Percentiles rank a stretch among this genome's conserved stretches.
These are phyloP conservation scores for Pseudogymnoascus sp. DNA, from an alignment of 2,329 filamentous ascomycete species.

Conservation along the genomic window DNA sequence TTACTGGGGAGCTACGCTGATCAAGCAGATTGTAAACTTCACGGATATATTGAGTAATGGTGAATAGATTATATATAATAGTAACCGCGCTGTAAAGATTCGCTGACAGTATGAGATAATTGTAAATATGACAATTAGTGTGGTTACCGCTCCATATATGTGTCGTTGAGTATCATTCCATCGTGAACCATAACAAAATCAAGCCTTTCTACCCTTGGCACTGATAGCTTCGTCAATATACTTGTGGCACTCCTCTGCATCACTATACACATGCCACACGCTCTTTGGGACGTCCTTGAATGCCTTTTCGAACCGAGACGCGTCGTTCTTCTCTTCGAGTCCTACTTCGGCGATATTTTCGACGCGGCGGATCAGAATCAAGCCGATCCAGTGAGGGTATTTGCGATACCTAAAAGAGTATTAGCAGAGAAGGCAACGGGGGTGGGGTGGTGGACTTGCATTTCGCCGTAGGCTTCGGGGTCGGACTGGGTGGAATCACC, in stretches of 20 bases:
- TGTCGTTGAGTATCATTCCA: not conserved
- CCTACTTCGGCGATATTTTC: conserved; percentile 61
- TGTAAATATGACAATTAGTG: not conserved
- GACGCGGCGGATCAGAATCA: conserved; percentile 81
- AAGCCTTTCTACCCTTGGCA: not conserved
- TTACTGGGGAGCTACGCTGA: not conserved
- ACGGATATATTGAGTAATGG: not conserved
- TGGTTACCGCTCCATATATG: not conserved
- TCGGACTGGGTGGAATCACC: conserved; percentile 90
- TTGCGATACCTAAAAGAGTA: conserved; percentile 44
- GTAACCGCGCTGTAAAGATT: not conserved
- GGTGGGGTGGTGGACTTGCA: conserved; percentile 40
- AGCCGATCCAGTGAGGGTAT: conserved; percentile 67
- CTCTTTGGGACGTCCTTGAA: conserved; percentile 65
- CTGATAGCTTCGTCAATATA: conserved; percentile 28
- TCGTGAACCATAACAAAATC: conserved; percentile 3
- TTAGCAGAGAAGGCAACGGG: conserved; percentile 10
- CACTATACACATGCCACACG: conserved; percentile 76
- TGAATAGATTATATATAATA: not conserved
- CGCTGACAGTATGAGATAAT: not conserved
- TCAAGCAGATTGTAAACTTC: not conserved
- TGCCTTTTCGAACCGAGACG: conserved; percentile 70
- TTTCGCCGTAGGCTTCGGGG: conserved; percentile 80
- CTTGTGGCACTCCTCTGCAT: conserved; percentile 56
- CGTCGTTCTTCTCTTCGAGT: conserved; percentile 66